Base-by-base conservation (phyloP, 225 moss, liverwort and hornwort species). In the Antitrichia curtipendula region DNA sequence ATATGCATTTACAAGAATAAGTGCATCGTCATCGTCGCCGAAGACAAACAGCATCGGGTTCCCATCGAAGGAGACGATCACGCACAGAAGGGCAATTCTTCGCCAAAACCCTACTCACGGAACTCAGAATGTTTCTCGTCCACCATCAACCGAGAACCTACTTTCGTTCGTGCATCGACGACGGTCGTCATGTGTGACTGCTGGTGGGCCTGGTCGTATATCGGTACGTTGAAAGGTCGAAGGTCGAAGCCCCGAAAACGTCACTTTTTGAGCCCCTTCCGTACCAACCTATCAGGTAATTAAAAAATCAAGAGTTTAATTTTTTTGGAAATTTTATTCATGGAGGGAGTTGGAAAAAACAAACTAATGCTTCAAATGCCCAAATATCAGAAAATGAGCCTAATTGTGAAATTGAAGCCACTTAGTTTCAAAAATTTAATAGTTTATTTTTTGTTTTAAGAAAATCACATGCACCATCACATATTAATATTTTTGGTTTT, bases 371-470 rank as follows among this genome's bases (percentile, higher is more conserved):
- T 40, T 8, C 3, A 24, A 40, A 40, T 69, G 8, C 1, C 3
- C 13, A 24, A 23, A 38, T 23, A 38, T 23, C 0, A 40, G 0
- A 8, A 69, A 69, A 38, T 13, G 13, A 23, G 5, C 8, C 4
- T 40, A 40, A 24, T 24, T 24, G 40, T 66, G 38, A 22, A 68
- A 65, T 65, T 22, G 7, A 22, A 68, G 13, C 22, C 4, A 22
- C 4, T 4, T 13, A 2, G 11, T 7, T 1, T 8, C 0, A 23
- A 13, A 66, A n/a, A 6, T 20, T 6, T 11, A 36, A 36, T 20
- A 65, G 11, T 20, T 64, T 34, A 3, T 1, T 57, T 50, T 50
- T 50, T 13, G 14, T 13, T 50, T 50, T 13, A 50, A 50, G 3
- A 49, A 13, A 50, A 50, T 50, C 50, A 38, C 13, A 68, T 66